A percentile compares a stretch with the other conserved stretches of the same genome.
Conservation (phyloP, 2,329 filamentous ascomycete species). For the Paecilomyces sp. region DNA sequence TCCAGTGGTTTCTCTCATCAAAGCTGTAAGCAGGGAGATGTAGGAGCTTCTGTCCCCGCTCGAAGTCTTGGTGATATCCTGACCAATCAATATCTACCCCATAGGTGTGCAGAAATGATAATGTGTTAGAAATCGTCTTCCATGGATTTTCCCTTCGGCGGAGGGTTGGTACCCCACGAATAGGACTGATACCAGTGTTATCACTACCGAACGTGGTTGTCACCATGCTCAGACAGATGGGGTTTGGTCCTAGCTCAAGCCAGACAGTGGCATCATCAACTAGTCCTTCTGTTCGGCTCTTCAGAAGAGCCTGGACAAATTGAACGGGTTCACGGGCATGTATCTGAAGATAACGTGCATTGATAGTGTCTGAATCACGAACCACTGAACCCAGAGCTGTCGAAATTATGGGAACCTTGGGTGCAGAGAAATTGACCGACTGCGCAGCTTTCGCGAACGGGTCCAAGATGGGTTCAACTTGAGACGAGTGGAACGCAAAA, state of each 20-base stretch:
- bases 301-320: no score
- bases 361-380: no score
- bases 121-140: constrained; percentile 54
- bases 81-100: constrained; percentile 63
- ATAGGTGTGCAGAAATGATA: constrained; percentile 53
- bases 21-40: constrained; percentile 62
- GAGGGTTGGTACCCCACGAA: constrained; percentile 53
- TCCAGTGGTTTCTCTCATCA: constrained; percentile 66
- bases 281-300: no score
- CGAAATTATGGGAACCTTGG: background rate
- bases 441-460: background rate
- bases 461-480: constrained; percentile 1
- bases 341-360: no score
- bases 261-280: constrained; percentile 61
- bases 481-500: constrained; percentile 42
- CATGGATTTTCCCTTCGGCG: constrained; percentile 57
- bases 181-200: constrained; percentile 46
- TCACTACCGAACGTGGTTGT: constrained; percentile 37
- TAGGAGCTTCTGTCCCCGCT: constrained; percentile 51
- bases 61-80: constrained; percentile 60
- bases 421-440: background rate
- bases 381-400: no score
- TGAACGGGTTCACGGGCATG: no score
- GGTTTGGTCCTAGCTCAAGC: constrained; percentile 69
- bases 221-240: constrained; percentile 61